Percentiles rank a stretch among this genome's conserved stretches.
phyloP scores from a whole-genome alignment of 768 basidiomycete genomes.

The Heimioporus sp. region DNA sequence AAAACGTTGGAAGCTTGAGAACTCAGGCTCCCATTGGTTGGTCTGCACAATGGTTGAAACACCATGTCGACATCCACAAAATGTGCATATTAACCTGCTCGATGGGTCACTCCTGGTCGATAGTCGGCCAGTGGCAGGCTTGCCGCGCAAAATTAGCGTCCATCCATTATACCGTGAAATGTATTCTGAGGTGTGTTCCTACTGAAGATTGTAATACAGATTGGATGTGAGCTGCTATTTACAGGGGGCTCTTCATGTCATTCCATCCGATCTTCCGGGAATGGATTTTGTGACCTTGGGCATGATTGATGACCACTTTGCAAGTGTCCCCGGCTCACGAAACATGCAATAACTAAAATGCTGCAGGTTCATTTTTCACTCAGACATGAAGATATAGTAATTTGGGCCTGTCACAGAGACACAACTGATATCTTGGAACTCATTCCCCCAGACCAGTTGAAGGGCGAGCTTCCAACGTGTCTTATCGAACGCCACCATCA shows the following conservation, averaged over 20 bases:
- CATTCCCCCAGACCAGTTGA: slow-evolving; percentile 12
- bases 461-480: slow-evolving; percentile 14
- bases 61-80: slow-evolving; percentile 13
- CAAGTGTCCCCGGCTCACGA: slow-evolving; percentile 2
- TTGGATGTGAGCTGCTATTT: not conserved
- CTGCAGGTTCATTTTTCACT: slow-evolving; percentile 14
- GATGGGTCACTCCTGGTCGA: not conserved
- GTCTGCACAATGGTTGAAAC: not conserved
- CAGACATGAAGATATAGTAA: slow-evolving; percentile 2
- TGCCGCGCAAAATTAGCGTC: no score
- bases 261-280: slow-evolving; percentile 9
- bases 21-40: slow-evolving; percentile 13
- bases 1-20: not conserved
- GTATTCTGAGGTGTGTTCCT: no score
- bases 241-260: slow-evolving; percentile 4
- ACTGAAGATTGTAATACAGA: no score
- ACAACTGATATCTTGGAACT: slow-evolving; percentile 8
- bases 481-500: slow-evolving; percentile 16
- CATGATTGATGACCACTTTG: not conserved
- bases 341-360: not conserved
- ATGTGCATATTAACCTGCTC: slow-evolving; percentile 5
- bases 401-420: slow-evolving; percentile 3
- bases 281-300: slow-evolving; percentile 13
- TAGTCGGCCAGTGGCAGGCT: no score
- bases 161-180: no score